phyloP scores from a whole-genome alignment of 208 protist species.

The Phytomonas francai region DNA sequence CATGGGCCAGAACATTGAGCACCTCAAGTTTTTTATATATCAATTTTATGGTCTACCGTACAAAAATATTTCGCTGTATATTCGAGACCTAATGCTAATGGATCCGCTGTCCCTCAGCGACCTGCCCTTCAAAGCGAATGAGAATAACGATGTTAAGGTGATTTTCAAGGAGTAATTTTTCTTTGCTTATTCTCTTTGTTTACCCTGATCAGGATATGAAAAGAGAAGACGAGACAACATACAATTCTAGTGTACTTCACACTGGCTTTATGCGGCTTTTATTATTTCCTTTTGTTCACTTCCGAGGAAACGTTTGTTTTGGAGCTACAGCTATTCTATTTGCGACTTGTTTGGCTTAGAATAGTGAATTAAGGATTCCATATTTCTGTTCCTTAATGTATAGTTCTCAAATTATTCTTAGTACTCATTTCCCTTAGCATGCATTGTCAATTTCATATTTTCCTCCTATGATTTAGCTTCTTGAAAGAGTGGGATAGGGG shows the following conservation, averaged over 20 bases:
- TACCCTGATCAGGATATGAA: constrained; percentile 5
- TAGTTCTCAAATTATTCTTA: neutral
- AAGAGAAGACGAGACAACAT: neutral
- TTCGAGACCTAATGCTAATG: constrained; percentile 45
- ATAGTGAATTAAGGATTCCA: neutral
- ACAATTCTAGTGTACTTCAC: neutral
- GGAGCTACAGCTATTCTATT: neutral
- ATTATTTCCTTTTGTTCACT: neutral
- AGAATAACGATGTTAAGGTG: constrained; percentile 49
- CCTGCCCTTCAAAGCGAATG: constrained; percentile 46
- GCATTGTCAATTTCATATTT: neutral
- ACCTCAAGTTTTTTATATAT: constrained; percentile 68
- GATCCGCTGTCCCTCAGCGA: constrained; percentile 82
- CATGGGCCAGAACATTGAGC: constrained; percentile 77
- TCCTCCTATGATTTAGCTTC: neutral
- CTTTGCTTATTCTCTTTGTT: neutral
- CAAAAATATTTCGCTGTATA: constrained; percentile 53
- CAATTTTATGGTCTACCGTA: constrained; percentile 52
- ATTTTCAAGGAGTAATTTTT: constrained; percentile 17
- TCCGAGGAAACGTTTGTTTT: neutral
- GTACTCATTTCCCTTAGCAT: neutral
- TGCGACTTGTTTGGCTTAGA: neutral
- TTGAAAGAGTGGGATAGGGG: neutral
- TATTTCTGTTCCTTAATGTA: neutral
- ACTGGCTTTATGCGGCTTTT: neutral